These are phyloP conservation scores for Gossypium mustelinum DNA, from an alignment of 345 rosid genomes.

Conservation along the genomic window DNA sequence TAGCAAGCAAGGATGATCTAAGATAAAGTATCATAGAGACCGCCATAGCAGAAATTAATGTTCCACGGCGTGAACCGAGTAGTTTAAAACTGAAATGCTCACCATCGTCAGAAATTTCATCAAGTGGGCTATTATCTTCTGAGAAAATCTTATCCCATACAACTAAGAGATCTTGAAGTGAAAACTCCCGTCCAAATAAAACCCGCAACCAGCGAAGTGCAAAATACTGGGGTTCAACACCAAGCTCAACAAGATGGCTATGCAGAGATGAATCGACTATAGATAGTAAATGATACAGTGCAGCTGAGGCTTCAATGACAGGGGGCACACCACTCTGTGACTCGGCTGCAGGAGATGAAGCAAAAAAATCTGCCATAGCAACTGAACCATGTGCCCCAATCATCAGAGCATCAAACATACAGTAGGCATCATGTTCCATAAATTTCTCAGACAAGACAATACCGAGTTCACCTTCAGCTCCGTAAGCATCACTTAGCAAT, in stretches of 20 bases:
- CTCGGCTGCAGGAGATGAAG: slow-evolving; percentile 47
- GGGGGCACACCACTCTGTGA: slow-evolving; percentile 69
- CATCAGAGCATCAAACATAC: slow-evolving; percentile 96
- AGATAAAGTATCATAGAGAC: slow-evolving; percentile 81
- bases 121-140: slow-evolving; percentile 46
- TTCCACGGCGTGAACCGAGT: slow-evolving; percentile 70
- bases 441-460: slow-evolving; percentile 91
- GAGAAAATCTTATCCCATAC: slow-evolving; percentile 94
- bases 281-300: slow-evolving; percentile 69
- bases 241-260: slow-evolving; percentile 83
- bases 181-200: slow-evolving; percentile 86
- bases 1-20: slow-evolving; percentile 84
- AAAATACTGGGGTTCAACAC: slow-evolving; percentile 97
- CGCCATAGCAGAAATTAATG: slow-evolving; percentile 66
- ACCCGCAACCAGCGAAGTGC: slow-evolving; percentile 95
- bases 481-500: slow-evolving; percentile 79
- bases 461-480: slow-evolving; percentile 98
- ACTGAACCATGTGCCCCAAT: slow-evolving; percentile 69
- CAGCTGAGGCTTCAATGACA: slow-evolving; percentile 84
- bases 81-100: slow-evolving; percentile 41
- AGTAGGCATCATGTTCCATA: slow-evolving; percentile 96
- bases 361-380: slow-evolving; percentile 81
- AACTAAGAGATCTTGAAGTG: slow-evolving; percentile 64
- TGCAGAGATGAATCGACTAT: slow-evolving; percentile 79
- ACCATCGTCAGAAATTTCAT: slow-evolving; percentile 26